phyloP scores from a whole-genome alignment of 108 stramenopile genomes.

The Pseudonitzschia pungens region DNA sequence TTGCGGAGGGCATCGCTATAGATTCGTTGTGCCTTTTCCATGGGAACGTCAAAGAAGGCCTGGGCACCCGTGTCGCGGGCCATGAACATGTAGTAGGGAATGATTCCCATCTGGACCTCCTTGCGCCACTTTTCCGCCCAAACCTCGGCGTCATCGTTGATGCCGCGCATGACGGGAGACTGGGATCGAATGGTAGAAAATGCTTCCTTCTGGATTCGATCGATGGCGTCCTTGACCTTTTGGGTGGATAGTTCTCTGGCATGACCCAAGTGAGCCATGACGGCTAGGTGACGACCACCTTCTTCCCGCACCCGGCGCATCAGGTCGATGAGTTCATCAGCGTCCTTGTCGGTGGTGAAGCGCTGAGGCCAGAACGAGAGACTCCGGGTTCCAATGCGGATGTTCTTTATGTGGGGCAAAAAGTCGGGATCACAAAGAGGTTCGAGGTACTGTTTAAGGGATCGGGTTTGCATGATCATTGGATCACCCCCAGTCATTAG shows the following conservation, averaged over 20 bases:
- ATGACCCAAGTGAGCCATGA: conserved; percentile 67
- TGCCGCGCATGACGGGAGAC: conserved; percentile 57
- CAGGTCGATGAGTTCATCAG: conserved; percentile 50
- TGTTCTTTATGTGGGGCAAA: conserved; percentile 59
- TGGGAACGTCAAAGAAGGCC: conserved; percentile 58
- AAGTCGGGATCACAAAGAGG: conserved; percentile 48
- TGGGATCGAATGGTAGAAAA: conserved; percentile 57
- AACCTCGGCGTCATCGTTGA: conserved; percentile 58
- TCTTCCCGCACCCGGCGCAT: conserved; percentile 47
- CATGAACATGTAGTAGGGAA: conserved; percentile 76
- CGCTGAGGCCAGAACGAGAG: conserved; percentile 67
- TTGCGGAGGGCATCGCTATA: conserved; percentile 52
- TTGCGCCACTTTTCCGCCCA: conserved; percentile 61
- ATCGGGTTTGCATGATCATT: conserved; percentile 58
- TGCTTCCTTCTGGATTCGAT: conserved; percentile 51
- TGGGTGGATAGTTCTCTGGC: conserved; percentile 42
- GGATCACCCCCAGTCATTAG: conserved; percentile 72
- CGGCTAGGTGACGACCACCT: conserved; percentile 52
- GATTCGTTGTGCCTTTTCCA: conserved; percentile 49
- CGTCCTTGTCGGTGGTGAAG: conserved; percentile 58
- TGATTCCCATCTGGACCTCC: conserved; percentile 53
- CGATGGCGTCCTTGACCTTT: conserved; percentile 44
- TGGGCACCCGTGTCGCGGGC: conserved; percentile 65
- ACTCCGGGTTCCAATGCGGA: conserved; percentile 62
- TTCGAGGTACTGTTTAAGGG: conserved; percentile 51